These are phyloP conservation scores for Mycena filopes DNA, from an alignment of 768 basidiomycete species.

Conservation along the genomic window DNA sequence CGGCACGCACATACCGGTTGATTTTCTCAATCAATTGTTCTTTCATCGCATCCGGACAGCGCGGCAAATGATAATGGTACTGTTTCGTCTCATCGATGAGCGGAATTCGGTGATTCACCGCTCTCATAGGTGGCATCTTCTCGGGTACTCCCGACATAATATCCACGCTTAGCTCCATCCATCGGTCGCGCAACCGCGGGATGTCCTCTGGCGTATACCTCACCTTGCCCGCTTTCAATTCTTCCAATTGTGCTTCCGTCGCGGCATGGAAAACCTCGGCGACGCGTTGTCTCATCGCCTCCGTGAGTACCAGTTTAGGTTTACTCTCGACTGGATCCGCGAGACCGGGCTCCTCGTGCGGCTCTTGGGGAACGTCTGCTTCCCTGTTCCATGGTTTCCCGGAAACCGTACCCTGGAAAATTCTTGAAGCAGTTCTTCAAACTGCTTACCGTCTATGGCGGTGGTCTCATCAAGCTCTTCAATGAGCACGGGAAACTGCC, in stretches of 20 bases:
- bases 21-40: no score
- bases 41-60: constrained; percentile 42
- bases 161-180: constrained; percentile 36
- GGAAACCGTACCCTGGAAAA: neutral
- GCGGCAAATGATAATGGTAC: constrained; percentile 44
- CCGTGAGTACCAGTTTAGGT: neutral
- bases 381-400: neutral
- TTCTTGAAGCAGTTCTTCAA: neutral
- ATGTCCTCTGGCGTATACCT: constrained; percentile 20
- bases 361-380: neutral
- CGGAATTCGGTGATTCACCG: constrained; percentile 51
- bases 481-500: neutral
- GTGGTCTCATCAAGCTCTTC: neutral
- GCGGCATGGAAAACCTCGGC: neutral
- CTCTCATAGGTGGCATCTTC: constrained; percentile 46
- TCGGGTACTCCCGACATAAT: constrained; percentile 20
- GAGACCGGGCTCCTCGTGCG: no score
- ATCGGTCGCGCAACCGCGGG: constrained; percentile 31
- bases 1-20: no score
- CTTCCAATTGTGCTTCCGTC: neutral
- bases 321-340: no score
- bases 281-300: neutral
- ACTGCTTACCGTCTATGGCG: neutral
- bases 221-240: neutral
- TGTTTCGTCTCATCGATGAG: constrained; percentile 45